These are phyloP conservation scores for Neofusicoccum umdonicola DNA, from an alignment of 2,329 filamentous ascomycete species.

Conservation along the genomic window DNA sequence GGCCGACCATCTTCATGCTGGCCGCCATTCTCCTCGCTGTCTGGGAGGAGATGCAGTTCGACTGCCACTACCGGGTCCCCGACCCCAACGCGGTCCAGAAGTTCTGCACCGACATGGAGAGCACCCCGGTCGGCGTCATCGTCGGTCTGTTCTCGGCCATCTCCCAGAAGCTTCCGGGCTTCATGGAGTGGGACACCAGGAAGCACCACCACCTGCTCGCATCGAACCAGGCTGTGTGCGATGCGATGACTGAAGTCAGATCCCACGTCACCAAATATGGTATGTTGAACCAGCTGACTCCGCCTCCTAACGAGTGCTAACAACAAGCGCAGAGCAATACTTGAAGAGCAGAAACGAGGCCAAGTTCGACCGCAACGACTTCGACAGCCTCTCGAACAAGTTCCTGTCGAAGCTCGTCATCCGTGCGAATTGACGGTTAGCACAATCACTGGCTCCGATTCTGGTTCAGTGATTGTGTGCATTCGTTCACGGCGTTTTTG, in stretches of 20 bases:
- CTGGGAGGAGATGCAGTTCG: slow-evolving; percentile 99
- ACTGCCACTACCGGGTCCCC: slow-evolving; percentile 91
- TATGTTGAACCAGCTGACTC: slow-evolving; percentile 49
- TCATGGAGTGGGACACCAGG: slow-evolving; percentile 89
- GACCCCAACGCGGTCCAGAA: slow-evolving; percentile 83
- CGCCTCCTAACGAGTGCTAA: not conserved
- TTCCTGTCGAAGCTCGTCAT: slow-evolving; percentile 96
- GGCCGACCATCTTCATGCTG: slow-evolving; percentile 98
- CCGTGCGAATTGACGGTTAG: slow-evolving; percentile 68
- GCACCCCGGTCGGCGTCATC: slow-evolving; percentile 90
- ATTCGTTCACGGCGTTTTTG: slow-evolving; percentile 5
- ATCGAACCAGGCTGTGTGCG: slow-evolving; percentile 88
- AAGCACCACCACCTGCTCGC: slow-evolving; percentile 88
- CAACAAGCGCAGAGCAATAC: slow-evolving; percentile 68
- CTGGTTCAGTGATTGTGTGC: not conserved
- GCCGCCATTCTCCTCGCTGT: slow-evolving; percentile 89
- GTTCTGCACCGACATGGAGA: slow-evolving; percentile 97
- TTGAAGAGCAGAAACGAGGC: slow-evolving; percentile 74
- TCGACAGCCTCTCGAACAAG: slow-evolving; percentile 95
- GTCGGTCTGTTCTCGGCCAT: slow-evolving; percentile 97
- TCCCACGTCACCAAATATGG: slow-evolving; percentile 91
- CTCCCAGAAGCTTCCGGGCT: slow-evolving; percentile 89
- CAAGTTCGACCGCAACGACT: slow-evolving; percentile 87
- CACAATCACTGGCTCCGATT: slow-evolving; percentile 8
- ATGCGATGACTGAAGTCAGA: slow-evolving; percentile 93